Base-by-base conservation (phyloP, 2,329 filamentous ascomycete species). In the Ustilaginoidea virens region DNA sequence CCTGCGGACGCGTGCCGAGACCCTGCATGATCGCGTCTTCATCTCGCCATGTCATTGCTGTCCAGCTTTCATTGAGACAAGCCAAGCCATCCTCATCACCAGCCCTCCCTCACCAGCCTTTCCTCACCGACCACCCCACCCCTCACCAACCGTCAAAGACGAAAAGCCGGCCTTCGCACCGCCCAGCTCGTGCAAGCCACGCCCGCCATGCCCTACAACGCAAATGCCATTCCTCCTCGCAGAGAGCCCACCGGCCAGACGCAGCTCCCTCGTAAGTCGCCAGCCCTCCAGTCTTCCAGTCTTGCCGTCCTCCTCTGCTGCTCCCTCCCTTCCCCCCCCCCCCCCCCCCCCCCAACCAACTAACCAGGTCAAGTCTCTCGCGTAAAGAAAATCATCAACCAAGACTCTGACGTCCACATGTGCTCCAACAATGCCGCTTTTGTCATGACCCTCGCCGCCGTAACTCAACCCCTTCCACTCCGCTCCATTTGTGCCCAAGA, bases 371-470 rank as follows among this genome's bases (percentile, higher is more conserved):
- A 31, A 96, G 90, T 96, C 32, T 81, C 90, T 12, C 74, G 90
- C 44, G 82, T 98, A 34, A 94, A 94, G 58, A 93, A 92, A 58
- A 93, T 98, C 49, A 82, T 98, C 35, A 69, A 74, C 27, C 69
- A 83, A 33, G 90, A 98, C 53, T 74, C 81, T 24, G 87, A 94
- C 37, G 80, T 93, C 36, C 65, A 63, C 37, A 71, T 80, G 48
- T 92, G 83, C 53, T 92, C 86, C 26, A 92, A 86, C 53, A 92
- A 92, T 47, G 87, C 87, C 30, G 80, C 86, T 13, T 96, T 96
- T 51, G 75, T 87, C 33, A 92, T 96, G 44, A 86, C 87, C 2
- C 67, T 93, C 35, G 90, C 90, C 14, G 86, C 90, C 4, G 80
- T 81, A 54, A 39, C 66, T 48, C 23, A 14, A 4, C 11, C 19